Evolutionary conservation across 176 grass and related monocot genomes (phyloP).

Genomic region (Oryza brachyantha): DNA sequence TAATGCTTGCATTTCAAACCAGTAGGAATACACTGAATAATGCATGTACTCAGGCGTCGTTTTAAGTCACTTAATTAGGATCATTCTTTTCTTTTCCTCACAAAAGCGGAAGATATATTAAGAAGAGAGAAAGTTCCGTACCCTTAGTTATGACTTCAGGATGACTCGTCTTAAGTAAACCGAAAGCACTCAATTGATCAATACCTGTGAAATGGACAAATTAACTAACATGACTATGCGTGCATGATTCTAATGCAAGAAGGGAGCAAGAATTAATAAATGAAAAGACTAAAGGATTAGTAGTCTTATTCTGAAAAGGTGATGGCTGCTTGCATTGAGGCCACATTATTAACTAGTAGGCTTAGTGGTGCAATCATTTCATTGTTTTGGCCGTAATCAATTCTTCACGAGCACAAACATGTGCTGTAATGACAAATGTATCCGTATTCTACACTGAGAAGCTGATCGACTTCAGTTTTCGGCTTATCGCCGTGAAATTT

Average conservation of each 20-base stretch:
- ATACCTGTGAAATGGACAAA: conserved; percentile 5
- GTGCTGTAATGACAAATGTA: conserved; percentile 2
- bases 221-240: background rate
- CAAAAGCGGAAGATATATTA: background rate
- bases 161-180: conserved; percentile 10
- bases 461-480: background rate
- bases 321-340: conserved; percentile 31
- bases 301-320: conserved; percentile 12
- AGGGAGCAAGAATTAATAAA: background rate
- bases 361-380: conserved; percentile 35
- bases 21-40: background rate
- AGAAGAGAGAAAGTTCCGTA: background rate
- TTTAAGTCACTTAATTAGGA: background rate
- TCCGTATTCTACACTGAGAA: background rate
- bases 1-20: conserved; percentile 2
- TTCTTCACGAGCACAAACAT: background rate
- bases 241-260: background rate
- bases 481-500: background rate
- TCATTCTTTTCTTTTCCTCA: background rate
- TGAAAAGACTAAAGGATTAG: background rate
- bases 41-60: background rate
- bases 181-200: background rate
- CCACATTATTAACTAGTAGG: conserved; percentile 32
- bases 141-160: conserved; percentile 2
- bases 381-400: background rate